Evolutionary conservation across 495 filamentous ascomycete species (phyloP), one percentile per base, ranked within the genome.

Genomic region (Lophiostoma macrostomum): DNA sequence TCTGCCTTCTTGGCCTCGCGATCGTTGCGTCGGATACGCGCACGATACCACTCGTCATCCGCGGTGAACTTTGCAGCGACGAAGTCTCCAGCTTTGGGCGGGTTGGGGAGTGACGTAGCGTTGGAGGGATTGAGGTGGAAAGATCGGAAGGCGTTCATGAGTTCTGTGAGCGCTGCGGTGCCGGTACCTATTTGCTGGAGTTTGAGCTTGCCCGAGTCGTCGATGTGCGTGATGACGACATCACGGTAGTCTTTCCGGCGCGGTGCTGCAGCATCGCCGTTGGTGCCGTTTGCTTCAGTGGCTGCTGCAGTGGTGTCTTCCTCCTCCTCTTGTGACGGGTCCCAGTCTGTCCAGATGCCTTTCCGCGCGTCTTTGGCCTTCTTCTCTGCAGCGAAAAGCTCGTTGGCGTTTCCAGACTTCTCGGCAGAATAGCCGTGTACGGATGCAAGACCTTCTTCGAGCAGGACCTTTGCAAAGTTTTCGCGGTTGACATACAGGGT

Each of bases 341-440:
- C 89, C 80, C 85, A 96, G 74, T 95, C 84, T 35, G 87, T 83
- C 94, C 94, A 99, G 53, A 96, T 60, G 37, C 87, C 88, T 73
- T 91, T 96, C 29, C 81, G 77, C 14, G 76, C 86, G 41, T 91
- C 84, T 73, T 97, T 97, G 5, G 94, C 94, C 44, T 76, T 80
- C 68, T 88, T 72, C 69, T 97, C 87, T 1, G 94, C 94, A 3
- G 88, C 88, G 59, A 88, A 76, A 28, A 96, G 85, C 68, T 96
- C 94, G 36, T 74, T 82, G 23, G 84, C 84, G 63, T 96, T 89
- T 41, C 90, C 93, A 10, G 88, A 86, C 73, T 95, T 93, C 72
- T 97, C 91, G 3, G 93, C 94, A 19, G 91, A 96, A 74, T 96
- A 97, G 44, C 81, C 78, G 66, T 97, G 91, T 27, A 97, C 91